A percentile compares a stretch with the other conserved stretches of the same genome.
These are phyloP conservation scores for Lojkania enalia DNA, from an alignment of 2,329 filamentous ascomycete genomes.

Conservation along the genomic window DNA sequence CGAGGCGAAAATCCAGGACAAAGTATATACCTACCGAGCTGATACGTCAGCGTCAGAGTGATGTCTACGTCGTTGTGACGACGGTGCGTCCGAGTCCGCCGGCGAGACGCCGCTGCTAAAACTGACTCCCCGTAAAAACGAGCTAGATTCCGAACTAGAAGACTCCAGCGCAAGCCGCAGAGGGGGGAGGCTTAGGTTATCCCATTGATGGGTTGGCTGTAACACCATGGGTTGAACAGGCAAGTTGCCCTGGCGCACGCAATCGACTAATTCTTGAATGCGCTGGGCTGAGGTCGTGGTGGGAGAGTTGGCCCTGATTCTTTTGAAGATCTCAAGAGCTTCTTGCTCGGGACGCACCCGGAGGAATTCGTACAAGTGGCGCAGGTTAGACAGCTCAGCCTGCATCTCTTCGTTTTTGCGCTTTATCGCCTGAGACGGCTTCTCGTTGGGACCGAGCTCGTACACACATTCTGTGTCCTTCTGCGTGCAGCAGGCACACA, in stretches of 20 bases:
- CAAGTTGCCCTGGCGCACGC: slow-evolving; percentile 25
- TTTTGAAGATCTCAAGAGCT: slow-evolving; percentile 31
- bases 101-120: slow-evolving; percentile 21
- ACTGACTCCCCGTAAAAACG: slow-evolving; percentile 12
- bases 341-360: slow-evolving; percentile 35
- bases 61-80: slow-evolving; percentile 29
- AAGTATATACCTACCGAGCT: slow-evolving; percentile 27
- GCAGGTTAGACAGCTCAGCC: slow-evolving; percentile 35
- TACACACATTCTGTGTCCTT: slow-evolving; percentile 39
- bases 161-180: slow-evolving; percentile 34
- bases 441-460: slow-evolving; percentile 41
- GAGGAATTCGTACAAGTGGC: slow-evolving; percentile 37
- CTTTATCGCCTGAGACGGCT: slow-evolving; percentile 42
- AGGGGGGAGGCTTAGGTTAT: slow-evolving; percentile 30
- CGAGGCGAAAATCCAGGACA: not conserved
- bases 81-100: slow-evolving; percentile 23
- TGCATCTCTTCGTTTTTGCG: slow-evolving; percentile 43
- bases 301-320: slow-evolving; percentile 27
- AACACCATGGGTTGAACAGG: slow-evolving; percentile 11
- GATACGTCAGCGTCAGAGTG: slow-evolving; percentile 29
- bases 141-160: slow-evolving; percentile 10
- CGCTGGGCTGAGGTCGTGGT: slow-evolving; percentile 23
- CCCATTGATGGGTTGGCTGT: slow-evolving; percentile 5
- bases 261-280: slow-evolving; percentile 33
- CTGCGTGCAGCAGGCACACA: slow-evolving; percentile 37